Conservation (phyloP, 176 grass and related monocot genomes). For the Pontederia crassipes region DNA sequence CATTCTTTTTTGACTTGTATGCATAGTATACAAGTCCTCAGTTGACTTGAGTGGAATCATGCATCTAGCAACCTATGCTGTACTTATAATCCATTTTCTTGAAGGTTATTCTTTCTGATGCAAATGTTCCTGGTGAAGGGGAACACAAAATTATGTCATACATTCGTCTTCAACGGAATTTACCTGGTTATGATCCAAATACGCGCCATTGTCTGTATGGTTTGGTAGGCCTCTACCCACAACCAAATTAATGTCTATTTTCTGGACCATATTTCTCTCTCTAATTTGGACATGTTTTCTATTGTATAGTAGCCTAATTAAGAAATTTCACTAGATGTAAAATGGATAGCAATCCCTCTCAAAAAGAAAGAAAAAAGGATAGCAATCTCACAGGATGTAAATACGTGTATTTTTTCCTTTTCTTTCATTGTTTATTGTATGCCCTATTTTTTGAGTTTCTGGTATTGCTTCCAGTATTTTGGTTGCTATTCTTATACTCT, state of each 20-base stretch:
- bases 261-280: too few relatives aligned
- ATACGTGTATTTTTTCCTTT: too few relatives aligned
- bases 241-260: slow-evolving; percentile 1
- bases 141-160: slow-evolving; percentile 85
- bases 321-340: too few relatives aligned
- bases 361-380: too few relatives aligned
- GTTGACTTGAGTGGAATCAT: neutral
- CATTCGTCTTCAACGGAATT: slow-evolving; percentile 49
- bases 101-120: slow-evolving; percentile 68
- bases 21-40: neutral
- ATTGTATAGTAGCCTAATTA: neutral
- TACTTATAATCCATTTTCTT: neutral
- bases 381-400: too few relatives aligned
- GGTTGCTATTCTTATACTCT: too few relatives aligned
- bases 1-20: neutral
- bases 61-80: too few relatives aligned
- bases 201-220: slow-evolving; percentile 74
- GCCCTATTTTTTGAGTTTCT: too few relatives aligned
- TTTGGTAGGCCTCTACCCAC: slow-evolving; percentile 27
- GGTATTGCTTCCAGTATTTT: too few relatives aligned
- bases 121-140: slow-evolving; percentile 85
- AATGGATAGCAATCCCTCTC: too few relatives aligned
- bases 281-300: neutral
- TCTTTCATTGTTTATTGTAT: too few relatives aligned
- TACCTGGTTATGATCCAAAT: slow-evolving; percentile 54